A percentile compares a stretch with the other conserved stretches of the same genome.
Conservation (phyloP, 225 moss, liverwort and hornwort species). For the Physcomitrellopsis africana region DNA sequence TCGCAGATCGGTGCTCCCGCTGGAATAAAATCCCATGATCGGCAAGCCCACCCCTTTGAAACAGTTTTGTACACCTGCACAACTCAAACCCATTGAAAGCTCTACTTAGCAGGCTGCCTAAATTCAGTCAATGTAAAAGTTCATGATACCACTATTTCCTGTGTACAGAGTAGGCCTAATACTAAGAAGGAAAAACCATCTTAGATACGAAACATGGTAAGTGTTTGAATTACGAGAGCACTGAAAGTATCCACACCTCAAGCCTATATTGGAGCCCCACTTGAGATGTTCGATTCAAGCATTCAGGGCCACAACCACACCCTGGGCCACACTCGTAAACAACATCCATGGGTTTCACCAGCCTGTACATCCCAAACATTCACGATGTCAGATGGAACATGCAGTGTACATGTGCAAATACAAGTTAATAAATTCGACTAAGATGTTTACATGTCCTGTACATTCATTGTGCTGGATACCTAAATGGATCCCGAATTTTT, state of each 20-base stretch:
- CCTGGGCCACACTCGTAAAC: conserved; percentile 71
- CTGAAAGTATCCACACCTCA: conserved; percentile 40
- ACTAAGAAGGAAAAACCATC: not conserved
- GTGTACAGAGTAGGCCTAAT: not conserved
- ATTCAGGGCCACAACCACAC: conserved; percentile 64
- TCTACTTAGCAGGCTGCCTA: conserved; percentile 14
- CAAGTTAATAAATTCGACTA: too few relatives aligned
- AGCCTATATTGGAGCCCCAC: conserved; percentile 63
- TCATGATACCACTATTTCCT: too few relatives aligned
- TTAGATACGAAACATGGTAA: not conserved
- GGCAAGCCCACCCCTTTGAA: conserved; percentile 70
- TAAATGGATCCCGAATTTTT: too few relatives aligned
- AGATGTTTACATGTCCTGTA: too few relatives aligned
- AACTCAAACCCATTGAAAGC: conserved; percentile 15
- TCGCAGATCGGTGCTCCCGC: conserved; percentile 72
- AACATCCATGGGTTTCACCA: conserved; percentile 72
- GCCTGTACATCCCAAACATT: conserved; percentile 37
- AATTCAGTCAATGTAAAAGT: not conserved
- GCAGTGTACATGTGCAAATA: too few relatives aligned
- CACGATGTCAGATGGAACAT: not conserved
- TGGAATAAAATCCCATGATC: conserved; percentile 73
- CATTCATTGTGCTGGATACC: too few relatives aligned
- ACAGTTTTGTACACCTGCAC: conserved; percentile 63
- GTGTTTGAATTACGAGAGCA: not conserved
- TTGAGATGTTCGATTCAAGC: conserved; percentile 63